These are phyloP conservation scores for Halocafeteria seosinensis DNA, from an alignment of 108 stramenopile genomes.

Conservation along the genomic window DNA sequence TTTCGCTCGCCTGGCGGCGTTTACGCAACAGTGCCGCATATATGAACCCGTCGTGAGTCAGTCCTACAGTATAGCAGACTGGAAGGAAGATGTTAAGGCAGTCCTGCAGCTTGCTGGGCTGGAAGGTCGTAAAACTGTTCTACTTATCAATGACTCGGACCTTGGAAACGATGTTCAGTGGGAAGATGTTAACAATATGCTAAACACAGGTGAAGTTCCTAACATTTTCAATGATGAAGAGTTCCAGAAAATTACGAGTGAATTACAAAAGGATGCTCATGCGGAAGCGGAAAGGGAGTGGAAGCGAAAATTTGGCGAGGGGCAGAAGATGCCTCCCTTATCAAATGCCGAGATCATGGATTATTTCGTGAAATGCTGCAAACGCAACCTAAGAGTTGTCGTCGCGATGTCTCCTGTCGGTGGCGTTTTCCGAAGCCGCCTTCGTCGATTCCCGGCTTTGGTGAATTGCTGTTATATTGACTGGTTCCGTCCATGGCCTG, in stretches of 20 bases:
- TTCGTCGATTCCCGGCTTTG: slow-evolving; percentile 11
- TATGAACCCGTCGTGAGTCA: slow-evolving; percentile 36
- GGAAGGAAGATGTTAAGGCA: slow-evolving; percentile 41
- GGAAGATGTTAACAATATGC: slow-evolving; percentile 45
- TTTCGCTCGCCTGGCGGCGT: slow-evolving; percentile 33
- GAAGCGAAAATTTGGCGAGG: slow-evolving; percentile 20
- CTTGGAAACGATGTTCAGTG: slow-evolving; percentile 38
- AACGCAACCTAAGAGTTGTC: slow-evolving; percentile 4
- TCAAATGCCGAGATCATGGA: slow-evolving; percentile 11
- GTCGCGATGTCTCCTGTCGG: slow-evolving; percentile 10
- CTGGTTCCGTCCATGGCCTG: slow-evolving; percentile 17
- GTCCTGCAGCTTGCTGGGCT: slow-evolving; percentile 34
- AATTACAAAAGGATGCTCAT: slow-evolving; percentile 11
- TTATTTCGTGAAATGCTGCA: not conserved
- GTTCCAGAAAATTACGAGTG: slow-evolving; percentile 29
- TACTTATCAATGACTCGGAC: slow-evolving; percentile 42
- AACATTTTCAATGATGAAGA: slow-evolving; percentile 47
- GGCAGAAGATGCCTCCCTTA: not conserved
- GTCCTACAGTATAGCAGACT: slow-evolving; percentile 43
- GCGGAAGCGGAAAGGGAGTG: slow-evolving; percentile 16
- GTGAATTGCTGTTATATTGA: slow-evolving; percentile 7
- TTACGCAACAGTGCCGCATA: slow-evolving; percentile 21
- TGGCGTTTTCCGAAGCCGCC: not conserved
- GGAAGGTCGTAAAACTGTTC: slow-evolving; percentile 29
- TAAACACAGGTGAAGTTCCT: slow-evolving; percentile 51